Percentiles rank a stretch among this genome's conserved stretches.
phyloP scores from a whole-genome alignment of 768 basidiomycete species.

The Botryobasidium botryosum region DNA sequence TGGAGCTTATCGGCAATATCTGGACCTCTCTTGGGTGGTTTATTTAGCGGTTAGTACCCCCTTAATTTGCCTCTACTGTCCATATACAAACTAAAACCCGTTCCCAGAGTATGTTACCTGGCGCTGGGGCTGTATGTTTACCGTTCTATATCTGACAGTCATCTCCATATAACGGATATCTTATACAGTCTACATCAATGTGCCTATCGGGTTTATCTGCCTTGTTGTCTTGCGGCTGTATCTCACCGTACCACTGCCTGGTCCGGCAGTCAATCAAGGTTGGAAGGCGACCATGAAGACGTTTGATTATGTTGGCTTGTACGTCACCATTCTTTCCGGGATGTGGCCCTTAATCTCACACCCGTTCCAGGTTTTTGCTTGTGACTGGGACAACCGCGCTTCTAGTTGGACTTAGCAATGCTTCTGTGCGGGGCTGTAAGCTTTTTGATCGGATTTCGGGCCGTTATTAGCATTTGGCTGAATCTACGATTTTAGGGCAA shows the following conservation, averaged over 20 bases:
- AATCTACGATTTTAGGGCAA: constrained; percentile 33
- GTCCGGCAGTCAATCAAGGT: neutral
- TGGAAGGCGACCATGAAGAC: constrained; percentile 26
- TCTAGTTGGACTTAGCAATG: constrained; percentile 67
- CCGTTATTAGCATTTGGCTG: constrained; percentile 8
- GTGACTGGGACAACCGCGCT: constrained; percentile 59
- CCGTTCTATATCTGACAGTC: constrained; percentile 10
- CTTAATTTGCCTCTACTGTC: neutral
- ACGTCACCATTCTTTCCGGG: constrained; percentile 19
- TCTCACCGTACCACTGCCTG: constrained; percentile 25
- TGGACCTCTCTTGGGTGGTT: constrained; percentile 65
- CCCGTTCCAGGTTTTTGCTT: constrained; percentile 39
- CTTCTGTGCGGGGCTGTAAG: constrained; percentile 52
- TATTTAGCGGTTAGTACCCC: constrained; percentile 50
- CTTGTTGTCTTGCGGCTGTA: constrained; percentile 39
- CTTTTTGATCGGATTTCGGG: neutral
- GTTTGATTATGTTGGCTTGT: constrained; percentile 73
- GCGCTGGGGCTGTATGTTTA: constrained; percentile 69
- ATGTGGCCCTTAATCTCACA: constrained; percentile 3
- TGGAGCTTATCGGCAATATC: constrained; percentile 78
- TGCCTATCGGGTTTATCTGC: constrained; percentile 53
- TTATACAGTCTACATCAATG: constrained; percentile 58
- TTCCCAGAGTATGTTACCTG: constrained; percentile 30
- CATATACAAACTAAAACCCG: neutral
- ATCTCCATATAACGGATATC: constrained; percentile 11